Conservation (phyloP, 2,329 filamentous ascomycete genomes). For the Trichoderma sp. region DNA sequence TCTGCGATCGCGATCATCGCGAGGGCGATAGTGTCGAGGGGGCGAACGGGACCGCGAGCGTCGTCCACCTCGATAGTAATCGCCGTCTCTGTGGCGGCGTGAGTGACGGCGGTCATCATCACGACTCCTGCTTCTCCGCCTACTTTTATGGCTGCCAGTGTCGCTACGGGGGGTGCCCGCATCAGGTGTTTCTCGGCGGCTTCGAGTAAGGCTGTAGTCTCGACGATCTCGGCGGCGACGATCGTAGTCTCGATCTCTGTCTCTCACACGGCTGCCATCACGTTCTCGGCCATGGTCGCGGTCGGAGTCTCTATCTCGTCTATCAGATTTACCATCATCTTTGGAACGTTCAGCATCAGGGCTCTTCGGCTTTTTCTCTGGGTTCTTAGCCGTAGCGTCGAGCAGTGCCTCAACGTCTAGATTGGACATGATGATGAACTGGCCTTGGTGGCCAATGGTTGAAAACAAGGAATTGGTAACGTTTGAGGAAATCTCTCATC, state of each 20-base stretch:
- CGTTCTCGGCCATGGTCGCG: conserved; percentile 45
- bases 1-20: conserved; percentile 49
- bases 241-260: conserved; percentile 55
- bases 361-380: conserved; percentile 46
- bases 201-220: conserved; percentile 53
- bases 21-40: conserved; percentile 55
- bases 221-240: conserved; percentile 49
- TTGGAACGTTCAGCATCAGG: conserved; percentile 53
- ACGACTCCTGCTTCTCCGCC: conserved; percentile 74
- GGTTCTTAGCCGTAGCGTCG: conserved; percentile 72
- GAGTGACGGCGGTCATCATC: conserved; percentile 72
- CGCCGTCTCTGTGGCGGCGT: conserved; percentile 70
- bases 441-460: conserved; percentile 10
- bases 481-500: not conserved
- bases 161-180: conserved; percentile 71
- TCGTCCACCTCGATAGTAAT: conserved; percentile 59
- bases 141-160: conserved; percentile 76
- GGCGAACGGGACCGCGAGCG: conserved; percentile 72
- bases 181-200: conserved; percentile 49
- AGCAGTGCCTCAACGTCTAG: conserved; percentile 86
- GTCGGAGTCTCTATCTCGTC: conserved; percentile 19
- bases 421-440: conserved; percentile 42
- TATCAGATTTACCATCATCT: conserved; percentile 28
- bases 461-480: not conserved
- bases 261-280: conserved; percentile 31